Evolutionary conservation across 306 rosid species (phyloP).

Genomic region (Canavalia gladiata): DNA sequence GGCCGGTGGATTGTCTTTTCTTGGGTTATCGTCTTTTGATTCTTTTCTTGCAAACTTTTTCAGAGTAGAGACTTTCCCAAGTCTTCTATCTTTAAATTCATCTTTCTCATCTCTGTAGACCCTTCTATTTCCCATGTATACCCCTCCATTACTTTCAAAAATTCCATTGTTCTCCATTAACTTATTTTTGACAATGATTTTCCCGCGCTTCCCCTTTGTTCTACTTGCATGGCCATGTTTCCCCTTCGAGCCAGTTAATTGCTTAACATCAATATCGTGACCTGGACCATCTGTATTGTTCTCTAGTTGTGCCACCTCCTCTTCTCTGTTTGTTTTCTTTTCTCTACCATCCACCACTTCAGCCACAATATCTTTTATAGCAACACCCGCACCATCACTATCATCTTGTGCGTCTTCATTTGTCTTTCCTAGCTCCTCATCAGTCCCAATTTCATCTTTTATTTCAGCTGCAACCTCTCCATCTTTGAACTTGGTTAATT

Average conservation of each 20-base stretch:
- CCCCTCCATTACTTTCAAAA: conserved; percentile 41
- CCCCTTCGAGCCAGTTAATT: conserved; percentile 43
- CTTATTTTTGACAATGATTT: conserved; percentile 48
- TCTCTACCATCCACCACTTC: conserved; percentile 41
- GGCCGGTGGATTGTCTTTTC: conserved; percentile 39
- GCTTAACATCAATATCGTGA: conserved; percentile 34
- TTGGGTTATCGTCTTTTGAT: not conserved
- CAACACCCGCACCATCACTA: conserved; percentile 10
- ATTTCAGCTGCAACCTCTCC: conserved; percentile 31
- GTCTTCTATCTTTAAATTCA: conserved; percentile 36
- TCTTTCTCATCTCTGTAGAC: conserved; percentile 45
- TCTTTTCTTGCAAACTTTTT: conserved; percentile 27
- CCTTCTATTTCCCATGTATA: conserved; percentile 44
- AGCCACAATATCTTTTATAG: not conserved
- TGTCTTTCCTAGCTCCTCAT: conserved; percentile 38
- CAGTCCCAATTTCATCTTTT: conserved; percentile 38
- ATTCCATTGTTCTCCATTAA: conserved; percentile 49
- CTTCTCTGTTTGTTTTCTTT: conserved; percentile 32
- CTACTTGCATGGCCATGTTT: conserved; percentile 51
- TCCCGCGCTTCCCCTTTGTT: conserved; percentile 62
- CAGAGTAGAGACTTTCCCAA: conserved; percentile 29
- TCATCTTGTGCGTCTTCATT: conserved; percentile 43
- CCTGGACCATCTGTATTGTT: conserved; percentile 30
- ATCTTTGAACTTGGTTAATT: conserved; percentile 31
- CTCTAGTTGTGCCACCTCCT: conserved; percentile 39